These are phyloP conservation scores for Ligustrum vulgare DNA, from an alignment of 257 asterid species.

Conservation along the genomic window DNA sequence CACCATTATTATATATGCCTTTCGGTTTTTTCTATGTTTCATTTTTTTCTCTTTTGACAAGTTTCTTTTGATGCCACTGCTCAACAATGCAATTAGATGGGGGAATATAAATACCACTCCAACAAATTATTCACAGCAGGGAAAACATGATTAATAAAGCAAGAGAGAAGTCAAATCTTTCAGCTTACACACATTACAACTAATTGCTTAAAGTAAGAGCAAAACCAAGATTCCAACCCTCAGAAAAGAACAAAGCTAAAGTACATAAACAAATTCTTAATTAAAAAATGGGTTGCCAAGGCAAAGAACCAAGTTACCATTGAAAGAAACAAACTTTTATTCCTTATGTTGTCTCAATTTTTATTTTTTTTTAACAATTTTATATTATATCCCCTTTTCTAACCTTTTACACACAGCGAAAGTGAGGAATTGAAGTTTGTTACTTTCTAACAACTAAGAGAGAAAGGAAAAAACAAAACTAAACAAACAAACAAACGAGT, in stretches of 20 bases:
- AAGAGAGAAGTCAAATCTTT: conserved; percentile 31
- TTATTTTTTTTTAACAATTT: no score
- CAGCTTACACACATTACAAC: conserved; percentile 23
- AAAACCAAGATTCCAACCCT: conserved; percentile 55
- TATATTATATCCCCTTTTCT: conserved; percentile 5
- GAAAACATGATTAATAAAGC: conserved; percentile 27
- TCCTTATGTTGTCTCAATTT: conserved; percentile 24
- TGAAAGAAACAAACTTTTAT: conserved; percentile 10
- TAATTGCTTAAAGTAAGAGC: conserved; percentile 65
- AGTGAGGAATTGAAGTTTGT: neutral
- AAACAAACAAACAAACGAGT: neutral
- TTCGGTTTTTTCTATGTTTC: conserved; percentile 5
- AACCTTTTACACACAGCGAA: neutral
- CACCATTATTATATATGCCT: conserved; percentile 35
- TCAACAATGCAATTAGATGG: conserved; percentile 22
- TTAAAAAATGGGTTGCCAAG: conserved; percentile 20
- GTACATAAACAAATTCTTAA: conserved; percentile 22
- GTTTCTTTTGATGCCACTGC: conserved; percentile 32
- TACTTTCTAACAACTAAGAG: neutral
- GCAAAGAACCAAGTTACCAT: conserved; percentile 16
- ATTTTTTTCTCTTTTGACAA: neutral
- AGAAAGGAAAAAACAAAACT: neutral
- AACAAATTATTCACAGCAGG: conserved; percentile 29
- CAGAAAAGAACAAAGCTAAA: conserved; percentile 34
- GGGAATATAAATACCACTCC: conserved; percentile 19